Evolutionary conservation across 2,329 filamentous ascomycete species (phyloP), one percentile per base, ranked within the genome.

Genomic region (Elsinoe ampelina): DNA sequence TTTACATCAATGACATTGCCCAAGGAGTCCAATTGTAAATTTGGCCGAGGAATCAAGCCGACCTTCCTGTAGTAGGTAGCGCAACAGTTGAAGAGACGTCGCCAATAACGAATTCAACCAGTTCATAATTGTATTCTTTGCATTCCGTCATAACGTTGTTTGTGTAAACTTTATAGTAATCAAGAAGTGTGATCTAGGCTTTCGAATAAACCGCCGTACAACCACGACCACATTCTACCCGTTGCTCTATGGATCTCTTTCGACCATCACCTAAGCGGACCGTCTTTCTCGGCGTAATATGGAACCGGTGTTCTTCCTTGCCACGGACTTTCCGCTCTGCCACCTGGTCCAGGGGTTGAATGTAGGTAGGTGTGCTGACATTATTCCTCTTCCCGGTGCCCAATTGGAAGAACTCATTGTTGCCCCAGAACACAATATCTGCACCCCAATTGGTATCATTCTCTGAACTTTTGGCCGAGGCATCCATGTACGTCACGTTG

Each of bases 391-490:
- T 95, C 26, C 93, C 91, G 0, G 87, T 96, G 11, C 93, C 93
- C 22, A 98, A 80, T 72, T 98, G 93, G 70, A 87, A 96, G 68
- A 85, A 82, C 73, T 97, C 91, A 66, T 97, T 98, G 55, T 89
- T 89, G 60, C 93, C 93, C 89, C 91, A 98, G 77, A 89, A 95
- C 1, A 97, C 70, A 30, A 91, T 84, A 68, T 97, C 93, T 3
- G 86, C 83, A 50, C 93, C 93, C 82, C 85, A 95, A 68, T 93
- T 91, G 1, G 84, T 89, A 65, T 90, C 86, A 62, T 87, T 86
- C 39, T 81, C 74, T 1, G 79, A 78, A 13, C 70, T 63, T 64
- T 60, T 71, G 59, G 64, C 68, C 1, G 77, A 73, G 1, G 84
- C 78, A 13, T 77, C 73, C 32, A 63, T 61, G 58, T 68, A 67